A percentile compares a stretch with the other conserved stretches of the same genome.
Evolutionary conservation across 2,329 filamentous ascomycete species (phyloP).

Genomic region (Sporothrix curviconia): DNA sequence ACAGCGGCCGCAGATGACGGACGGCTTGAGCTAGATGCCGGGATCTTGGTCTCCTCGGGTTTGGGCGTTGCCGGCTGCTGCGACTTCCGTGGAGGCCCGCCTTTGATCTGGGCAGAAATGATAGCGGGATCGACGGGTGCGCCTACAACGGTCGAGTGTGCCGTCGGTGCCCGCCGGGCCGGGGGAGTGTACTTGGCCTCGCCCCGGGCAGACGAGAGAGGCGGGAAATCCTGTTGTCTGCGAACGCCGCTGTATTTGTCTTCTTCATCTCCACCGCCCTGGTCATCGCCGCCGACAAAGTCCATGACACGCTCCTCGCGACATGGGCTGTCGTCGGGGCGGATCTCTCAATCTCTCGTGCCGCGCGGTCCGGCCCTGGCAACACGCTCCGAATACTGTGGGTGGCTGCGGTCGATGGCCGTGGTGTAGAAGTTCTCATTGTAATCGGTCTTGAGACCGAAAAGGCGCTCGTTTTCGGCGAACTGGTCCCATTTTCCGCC

Average conservation of each 20-base stretch:
- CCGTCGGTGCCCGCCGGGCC: slow-evolving; percentile 72
- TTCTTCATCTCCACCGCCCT: slow-evolving; percentile 71
- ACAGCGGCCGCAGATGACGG: slow-evolving; percentile 26
- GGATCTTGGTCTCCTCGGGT: slow-evolving; percentile 30
- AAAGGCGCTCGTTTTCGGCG: slow-evolving; percentile 77
- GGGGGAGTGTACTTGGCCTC: slow-evolving; percentile 83
- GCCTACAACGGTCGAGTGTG: slow-evolving; percentile 65
- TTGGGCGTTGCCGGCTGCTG: slow-evolving; percentile 31
- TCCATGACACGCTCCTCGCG: slow-evolving; percentile 81
- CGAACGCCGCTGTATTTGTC: slow-evolving; percentile 91
- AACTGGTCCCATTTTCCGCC: slow-evolving; percentile 82
- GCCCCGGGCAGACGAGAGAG: slow-evolving; percentile 45
- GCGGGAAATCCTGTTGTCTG: slow-evolving; percentile 62
- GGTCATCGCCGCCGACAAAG: slow-evolving; percentile 54
- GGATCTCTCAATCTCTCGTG: slow-evolving; percentile 80
- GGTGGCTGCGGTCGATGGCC: slow-evolving; percentile 74
- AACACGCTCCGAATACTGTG: slow-evolving; percentile 70
- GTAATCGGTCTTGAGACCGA: slow-evolving; percentile 84
- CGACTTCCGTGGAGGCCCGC: slow-evolving; percentile 28
- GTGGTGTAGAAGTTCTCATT: slow-evolving; percentile 95
- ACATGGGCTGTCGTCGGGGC: slow-evolving; percentile 71
- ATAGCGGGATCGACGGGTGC: slow-evolving; percentile 82
- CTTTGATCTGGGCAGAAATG: slow-evolving; percentile 73
- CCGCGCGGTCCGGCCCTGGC: slow-evolving; percentile 76
- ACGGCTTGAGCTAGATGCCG: slow-evolving; percentile 16